Evolutionary conservation across 108 stramenopile genomes (phyloP).

Genomic region (Nitzschia sp.): DNA sequence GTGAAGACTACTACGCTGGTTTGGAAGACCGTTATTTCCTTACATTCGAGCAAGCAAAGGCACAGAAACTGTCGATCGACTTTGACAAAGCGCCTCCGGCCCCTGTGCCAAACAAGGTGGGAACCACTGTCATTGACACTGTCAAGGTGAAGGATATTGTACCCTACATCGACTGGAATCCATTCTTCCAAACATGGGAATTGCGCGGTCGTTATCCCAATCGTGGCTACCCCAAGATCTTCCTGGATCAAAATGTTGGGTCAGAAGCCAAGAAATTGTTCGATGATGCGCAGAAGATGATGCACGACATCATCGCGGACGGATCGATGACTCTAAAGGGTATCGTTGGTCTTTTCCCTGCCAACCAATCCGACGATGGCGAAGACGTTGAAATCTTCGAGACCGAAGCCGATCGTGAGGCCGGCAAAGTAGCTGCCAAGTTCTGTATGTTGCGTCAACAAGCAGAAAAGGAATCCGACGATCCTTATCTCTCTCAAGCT

Average conservation of each 20-base stretch:
- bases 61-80: constrained; percentile 85
- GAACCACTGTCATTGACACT: constrained; percentile 81
- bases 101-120: constrained; percentile 77
- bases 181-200: constrained; percentile 99
- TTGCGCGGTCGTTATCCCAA: constrained; percentile 99
- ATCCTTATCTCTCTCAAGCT: constrained; percentile 94
- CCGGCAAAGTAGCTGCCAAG: constrained; percentile 64
- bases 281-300: constrained; percentile 95
- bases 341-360: constrained; percentile 94
- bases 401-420: constrained; percentile 75
- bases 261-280: constrained; percentile 97
- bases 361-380: constrained; percentile 91
- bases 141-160: constrained; percentile 86
- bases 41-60: constrained; percentile 87
- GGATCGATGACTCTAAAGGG: constrained; percentile 90
- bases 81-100: constrained; percentile 87
- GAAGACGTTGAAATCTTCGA: constrained; percentile 97
- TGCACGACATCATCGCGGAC: constrained; percentile 89
- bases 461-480: constrained; percentile 96
- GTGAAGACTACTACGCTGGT: constrained; percentile 98
- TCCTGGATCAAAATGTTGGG: constrained; percentile 96
- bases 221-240: constrained; percentile 99
- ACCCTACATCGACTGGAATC: constrained; percentile 99
- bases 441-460: constrained; percentile 99
- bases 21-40: constrained; percentile 96